Evolutionary conservation across 2,329 filamentous ascomycete species (phyloP).

Genomic region (Fusarium sp.): DNA sequence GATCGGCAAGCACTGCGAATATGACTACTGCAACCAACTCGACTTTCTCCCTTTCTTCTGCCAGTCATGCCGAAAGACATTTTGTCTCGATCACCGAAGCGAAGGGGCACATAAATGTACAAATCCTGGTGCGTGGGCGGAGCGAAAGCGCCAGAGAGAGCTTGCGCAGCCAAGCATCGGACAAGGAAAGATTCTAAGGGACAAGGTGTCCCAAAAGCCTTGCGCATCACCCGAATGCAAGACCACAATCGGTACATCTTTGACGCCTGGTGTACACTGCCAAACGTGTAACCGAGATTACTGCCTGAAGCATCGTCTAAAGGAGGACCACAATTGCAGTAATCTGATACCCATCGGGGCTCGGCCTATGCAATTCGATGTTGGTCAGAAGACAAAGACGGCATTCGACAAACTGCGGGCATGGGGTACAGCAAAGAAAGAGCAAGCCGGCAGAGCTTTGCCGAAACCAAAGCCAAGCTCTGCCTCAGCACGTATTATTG

Average conservation of each 20-base stretch:
- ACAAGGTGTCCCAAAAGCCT: constrained; percentile 70
- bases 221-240: constrained; percentile 76
- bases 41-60: constrained; percentile 97
- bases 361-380: constrained; percentile 55
- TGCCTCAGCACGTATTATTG: constrained; percentile 72
- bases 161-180: constrained; percentile 65
- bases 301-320: constrained; percentile 80
- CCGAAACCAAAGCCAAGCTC: constrained; percentile 72
- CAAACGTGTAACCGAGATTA: constrained; percentile 76
- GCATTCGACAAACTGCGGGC: constrained; percentile 81
- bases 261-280: constrained; percentile 77
- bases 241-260: constrained; percentile 74
- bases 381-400: constrained; percentile 72
- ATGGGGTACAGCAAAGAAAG: constrained; percentile 82
- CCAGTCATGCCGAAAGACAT: constrained; percentile 85
- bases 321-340: constrained; percentile 85
- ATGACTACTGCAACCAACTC: constrained; percentile 90
- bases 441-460: constrained; percentile 66
- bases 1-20: constrained; percentile 91
- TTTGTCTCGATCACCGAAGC: constrained; percentile 92
- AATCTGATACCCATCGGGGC: constrained; percentile 73
- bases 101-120: constrained; percentile 81
- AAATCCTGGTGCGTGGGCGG: constrained; percentile 70
- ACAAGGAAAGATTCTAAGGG: constrained; percentile 63
- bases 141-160: constrained; percentile 64